phyloP scores from a whole-genome alignment of 202 grass and related monocot species.

The Saccharum hybrid region DNA sequence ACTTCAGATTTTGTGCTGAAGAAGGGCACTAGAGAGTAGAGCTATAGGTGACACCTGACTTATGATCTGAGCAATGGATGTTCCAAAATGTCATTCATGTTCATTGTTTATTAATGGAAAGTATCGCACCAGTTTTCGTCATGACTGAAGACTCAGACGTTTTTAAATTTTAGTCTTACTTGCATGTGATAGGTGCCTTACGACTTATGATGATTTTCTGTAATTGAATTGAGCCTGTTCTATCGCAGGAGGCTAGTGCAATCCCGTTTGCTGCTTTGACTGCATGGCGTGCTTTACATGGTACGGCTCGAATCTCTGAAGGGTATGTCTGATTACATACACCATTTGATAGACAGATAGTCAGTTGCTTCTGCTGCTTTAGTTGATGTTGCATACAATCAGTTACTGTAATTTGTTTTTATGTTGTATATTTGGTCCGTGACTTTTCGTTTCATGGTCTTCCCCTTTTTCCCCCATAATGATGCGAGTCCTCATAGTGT shows the following conservation, averaged over 20 bases:
- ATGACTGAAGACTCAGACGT: background rate
- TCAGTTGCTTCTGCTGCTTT: slow-evolving; percentile 24
- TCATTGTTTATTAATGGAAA: slow-evolving; percentile 20
- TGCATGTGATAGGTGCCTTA: slow-evolving; percentile 10
- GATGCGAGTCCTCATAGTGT: slow-evolving; percentile 4
- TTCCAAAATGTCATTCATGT: background rate
- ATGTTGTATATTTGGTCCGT: background rate
- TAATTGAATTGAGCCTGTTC: slow-evolving; percentile 8
- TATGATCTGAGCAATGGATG: background rate
- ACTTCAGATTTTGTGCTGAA: background rate
- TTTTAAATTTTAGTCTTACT: background rate
- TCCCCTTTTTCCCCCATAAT: background rate
- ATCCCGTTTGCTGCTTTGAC: slow-evolving; percentile 98
- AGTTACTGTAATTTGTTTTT: slow-evolving; percentile 3
- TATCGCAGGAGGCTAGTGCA: slow-evolving; percentile 80
- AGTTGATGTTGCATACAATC: slow-evolving; percentile 12
- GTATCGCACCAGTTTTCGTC: background rate
- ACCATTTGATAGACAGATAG: slow-evolving; percentile 17
- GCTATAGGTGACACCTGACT: background rate
- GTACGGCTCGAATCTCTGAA: slow-evolving; percentile 82
- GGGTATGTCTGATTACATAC: slow-evolving; percentile 60
- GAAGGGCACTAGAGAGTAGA: background rate
- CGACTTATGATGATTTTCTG: background rate
- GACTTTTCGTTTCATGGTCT: background rate
- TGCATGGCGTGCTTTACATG: slow-evolving; percentile 92